These are phyloP conservation scores for Geotrichum macrosporum DNA, from an alignment of 1,139 yeast genomes.

Conservation along the genomic window DNA sequence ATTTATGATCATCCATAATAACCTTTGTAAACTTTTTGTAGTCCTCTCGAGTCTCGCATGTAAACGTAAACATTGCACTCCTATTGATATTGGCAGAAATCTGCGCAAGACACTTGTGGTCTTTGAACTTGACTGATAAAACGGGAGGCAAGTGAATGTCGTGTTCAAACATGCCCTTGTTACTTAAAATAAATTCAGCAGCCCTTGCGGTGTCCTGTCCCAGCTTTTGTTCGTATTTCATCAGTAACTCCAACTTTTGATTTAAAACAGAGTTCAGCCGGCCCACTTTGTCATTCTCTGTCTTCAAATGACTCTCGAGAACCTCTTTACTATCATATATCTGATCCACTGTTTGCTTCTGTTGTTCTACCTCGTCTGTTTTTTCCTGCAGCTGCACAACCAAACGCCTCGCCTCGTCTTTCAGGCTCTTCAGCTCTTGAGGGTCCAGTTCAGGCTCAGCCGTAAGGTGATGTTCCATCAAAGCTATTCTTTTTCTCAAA, in stretches of 20 bases:
- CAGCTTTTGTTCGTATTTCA: slow-evolving; percentile 23
- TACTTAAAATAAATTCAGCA: slow-evolving; percentile 40
- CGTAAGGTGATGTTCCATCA: not conserved
- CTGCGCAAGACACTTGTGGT: slow-evolving; percentile 46
- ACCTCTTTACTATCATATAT: slow-evolving; percentile 32
- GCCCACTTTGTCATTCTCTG: slow-evolving; percentile 8
- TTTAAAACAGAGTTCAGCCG: slow-evolving; percentile 27
- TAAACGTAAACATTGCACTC: slow-evolving; percentile 54
- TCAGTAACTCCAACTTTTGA: slow-evolving; percentile 24
- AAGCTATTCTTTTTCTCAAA: not conserved
- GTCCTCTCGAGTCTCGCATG: slow-evolving; percentile 44
- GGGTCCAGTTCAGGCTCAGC: not conserved
- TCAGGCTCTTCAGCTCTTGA: slow-evolving; percentile 4
- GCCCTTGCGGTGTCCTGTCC: slow-evolving; percentile 35
- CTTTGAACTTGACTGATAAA: slow-evolving; percentile 56
- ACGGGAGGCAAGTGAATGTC: slow-evolving; percentile 71
- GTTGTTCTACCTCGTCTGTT: slow-evolving; percentile 45
- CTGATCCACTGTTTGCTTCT: slow-evolving; percentile 43
- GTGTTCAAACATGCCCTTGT: slow-evolving; percentile 39
- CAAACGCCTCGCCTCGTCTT: slow-evolving; percentile 1
- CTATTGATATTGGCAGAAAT: slow-evolving; percentile 57
- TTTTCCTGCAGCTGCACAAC: slow-evolving; percentile 26
- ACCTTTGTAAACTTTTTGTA: slow-evolving; percentile 44
- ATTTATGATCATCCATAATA: slow-evolving; percentile 40
- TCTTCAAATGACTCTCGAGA: slow-evolving; percentile 12